A percentile compares a stretch with the other conserved stretches of the same genome.
phyloP scores from a whole-genome alignment of 2,329 filamentous ascomycete genomes.

The Xylariales sp. region DNA sequence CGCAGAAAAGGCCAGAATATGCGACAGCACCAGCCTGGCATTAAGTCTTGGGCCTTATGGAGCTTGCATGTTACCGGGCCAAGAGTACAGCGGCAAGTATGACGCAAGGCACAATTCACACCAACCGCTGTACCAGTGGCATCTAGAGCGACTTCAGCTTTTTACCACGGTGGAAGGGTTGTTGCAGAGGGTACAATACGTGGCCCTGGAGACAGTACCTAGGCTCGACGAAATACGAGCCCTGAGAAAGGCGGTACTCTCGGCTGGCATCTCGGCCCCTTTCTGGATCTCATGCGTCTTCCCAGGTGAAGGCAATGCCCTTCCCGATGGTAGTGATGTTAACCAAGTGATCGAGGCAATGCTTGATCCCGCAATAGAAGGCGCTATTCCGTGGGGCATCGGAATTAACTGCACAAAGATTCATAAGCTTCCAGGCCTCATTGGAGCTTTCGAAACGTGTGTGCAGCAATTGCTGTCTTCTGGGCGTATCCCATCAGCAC shows the following conservation, averaged over 20 bases:
- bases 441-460: constrained; percentile 50
- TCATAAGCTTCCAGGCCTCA: constrained; percentile 51
- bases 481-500: constrained; percentile 34
- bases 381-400: constrained; percentile 50
- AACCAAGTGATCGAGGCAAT: constrained; percentile 33
- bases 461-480: constrained; percentile 32
- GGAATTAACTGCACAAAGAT: constrained; percentile 68
- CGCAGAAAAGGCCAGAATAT: constrained; percentile 28
- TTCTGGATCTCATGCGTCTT: constrained; percentile 64
- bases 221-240: constrained; percentile 57
- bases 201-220: constrained; percentile 64
- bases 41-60: constrained; percentile 64
- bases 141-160: constrained; percentile 46
- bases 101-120: constrained; percentile 41
- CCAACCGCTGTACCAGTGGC: constrained; percentile 49
- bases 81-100: constrained; percentile 62
- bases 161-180: constrained; percentile 39
- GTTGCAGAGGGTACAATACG: constrained; percentile 40
- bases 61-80: constrained; percentile 59
- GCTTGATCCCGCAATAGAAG: constrained; percentile 12
- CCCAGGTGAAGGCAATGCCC: constrained; percentile 43
- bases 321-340: constrained; percentile 53
- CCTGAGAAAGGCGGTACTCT: constrained; percentile 36
- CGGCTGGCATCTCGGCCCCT: constrained; percentile 26
- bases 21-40: constrained; percentile 35